Evolutionary conservation across 2,329 filamentous ascomycete genomes (phyloP).

Genomic region (Dactylella cylindrospora): DNA sequence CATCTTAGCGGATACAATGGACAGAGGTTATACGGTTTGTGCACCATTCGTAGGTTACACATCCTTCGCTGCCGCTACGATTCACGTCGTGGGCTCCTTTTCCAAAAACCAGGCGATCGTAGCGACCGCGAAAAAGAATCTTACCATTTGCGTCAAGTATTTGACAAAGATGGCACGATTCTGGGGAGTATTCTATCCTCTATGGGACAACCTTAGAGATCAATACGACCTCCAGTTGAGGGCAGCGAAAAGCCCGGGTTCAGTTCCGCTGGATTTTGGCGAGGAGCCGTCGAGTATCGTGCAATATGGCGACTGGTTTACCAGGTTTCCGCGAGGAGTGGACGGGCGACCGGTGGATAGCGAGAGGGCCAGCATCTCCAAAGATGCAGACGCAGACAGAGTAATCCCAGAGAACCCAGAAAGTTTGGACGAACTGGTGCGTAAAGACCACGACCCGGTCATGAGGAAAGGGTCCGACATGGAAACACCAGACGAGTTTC

Average conservation of each 20-base stretch:
- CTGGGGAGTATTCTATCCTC: constrained; percentile 98
- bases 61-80: constrained; percentile 86
- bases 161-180: constrained; percentile 93
- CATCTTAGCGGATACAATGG: constrained; percentile 74
- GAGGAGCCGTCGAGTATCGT: constrained; percentile 64
- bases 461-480: constrained; percentile 84
- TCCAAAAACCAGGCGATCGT: constrained; percentile 78
- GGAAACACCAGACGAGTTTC: constrained; percentile 94
- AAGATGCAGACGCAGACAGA: too few relatives aligned
- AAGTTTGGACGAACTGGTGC: constrained; percentile 19
- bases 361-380: neutral
- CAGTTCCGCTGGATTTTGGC: constrained; percentile 13
- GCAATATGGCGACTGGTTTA: constrained; percentile 98
- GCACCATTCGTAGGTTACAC: constrained; percentile 95
- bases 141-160: constrained; percentile 85
- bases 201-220: constrained; percentile 87
- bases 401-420: constrained; percentile 7
- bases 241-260: constrained; percentile 55
- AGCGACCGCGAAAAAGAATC: constrained; percentile 74
- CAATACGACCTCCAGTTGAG: constrained; percentile 67
- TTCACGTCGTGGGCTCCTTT: constrained; percentile 92
- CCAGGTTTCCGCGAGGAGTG: constrained; percentile 88
- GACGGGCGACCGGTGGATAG: constrained; percentile 64
- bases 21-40: constrained; percentile 69
- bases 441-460: constrained; percentile 67